Base-by-base conservation (phyloP, 306 rosid genomes). In the Spatholobus suberectus region DNA sequence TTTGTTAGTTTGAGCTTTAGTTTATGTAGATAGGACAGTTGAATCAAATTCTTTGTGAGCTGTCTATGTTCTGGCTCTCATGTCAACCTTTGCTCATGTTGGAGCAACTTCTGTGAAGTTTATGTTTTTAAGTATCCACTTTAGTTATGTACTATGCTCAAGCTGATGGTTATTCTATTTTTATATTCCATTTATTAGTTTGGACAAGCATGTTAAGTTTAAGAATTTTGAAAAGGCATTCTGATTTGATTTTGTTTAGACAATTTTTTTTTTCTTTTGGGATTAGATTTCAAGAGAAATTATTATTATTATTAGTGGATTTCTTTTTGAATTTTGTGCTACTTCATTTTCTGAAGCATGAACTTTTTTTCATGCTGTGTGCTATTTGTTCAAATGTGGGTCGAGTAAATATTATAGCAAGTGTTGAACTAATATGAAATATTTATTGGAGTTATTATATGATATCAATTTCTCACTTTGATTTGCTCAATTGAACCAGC, bases 401-500 rank as follows among this genome's bases (percentile, higher is more conserved):
- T 69, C 65, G 44, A 62, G 15, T 74, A 47, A 59, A 68, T 38
- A 59, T 14, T 43, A 18, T 29, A 10, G 68, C 21, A 51, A 44
- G 46, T 88, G 21, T 43, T 58, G 17, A 26, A 57, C 32, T 70
- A 55, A 38, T 69, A 73, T 78, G 59, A 55, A 49, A 58, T 77
- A 23, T 63, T 66, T 26, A 29, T 21, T 51, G 67, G 78, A 62
- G 71, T 4, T 40, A 61, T 41, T 78, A n/a, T 71, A 8, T 57
- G 14, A 14, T 37, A 49, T 84, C 70, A 73, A 58, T 46, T 41
- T 23, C 80, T 66, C 23, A 82, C 65, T 29, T 29, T 80, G 32
- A 61, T 57, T 90, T 78, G 75, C 29, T 82, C 57, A 67, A 74
- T 75, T 79, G 81, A 86, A 54, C 72, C 91, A 94, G 98, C 99